Evolutionary conservation across 495 filamentous ascomycete species (phyloP), one percentile per base, ranked within the genome.

Genomic region (Penicillium coprophilum): DNA sequence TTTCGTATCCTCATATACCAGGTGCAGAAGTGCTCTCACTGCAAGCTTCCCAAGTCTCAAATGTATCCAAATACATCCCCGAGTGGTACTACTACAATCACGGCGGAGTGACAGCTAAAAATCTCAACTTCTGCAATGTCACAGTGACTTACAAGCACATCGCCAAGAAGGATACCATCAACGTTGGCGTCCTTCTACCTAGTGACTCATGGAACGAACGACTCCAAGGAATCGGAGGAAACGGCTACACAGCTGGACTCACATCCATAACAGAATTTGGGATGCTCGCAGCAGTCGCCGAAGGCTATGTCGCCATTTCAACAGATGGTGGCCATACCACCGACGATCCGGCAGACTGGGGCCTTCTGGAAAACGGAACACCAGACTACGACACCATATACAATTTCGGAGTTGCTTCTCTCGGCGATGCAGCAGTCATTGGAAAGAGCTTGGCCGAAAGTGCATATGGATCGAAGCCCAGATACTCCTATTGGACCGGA

Each of bases 141-240:
- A 79, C 73, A 4, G 56, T 80, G 28, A 65, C 66, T 6, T 76
- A 79, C 57, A 77, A 77, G 3, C 76, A 79, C 60, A 68, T 71
- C 0, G 72, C 66, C 2, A 50, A 61, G 31, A 62, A 71, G 55
- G 77, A 80, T 50, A 61, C 21, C 5, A 58, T 81, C 43, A 53
- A 55, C 41, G 64, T 68, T 45, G 59, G 69, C 41, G 40, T 70
- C 21, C 76, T 67, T 67, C 59, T 80, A 0, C 79, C 77, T 2
- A 48, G 65, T 10, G 20, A 47, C 2, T 50, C 62, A 8, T 80
- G 73, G 71, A 79, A 80, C 43, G 69, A 67, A 0, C 61, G 73
- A 4, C 57, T 80, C 17, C 68, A 71, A 30, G 69, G 64, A 6
- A 45, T 75, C 8, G 77, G 80, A 9, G 79, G 80, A 1, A 74